These are phyloP conservation scores for Quercus alba DNA, from an alignment of 306 rosid genomes.

Conservation along the genomic window DNA sequence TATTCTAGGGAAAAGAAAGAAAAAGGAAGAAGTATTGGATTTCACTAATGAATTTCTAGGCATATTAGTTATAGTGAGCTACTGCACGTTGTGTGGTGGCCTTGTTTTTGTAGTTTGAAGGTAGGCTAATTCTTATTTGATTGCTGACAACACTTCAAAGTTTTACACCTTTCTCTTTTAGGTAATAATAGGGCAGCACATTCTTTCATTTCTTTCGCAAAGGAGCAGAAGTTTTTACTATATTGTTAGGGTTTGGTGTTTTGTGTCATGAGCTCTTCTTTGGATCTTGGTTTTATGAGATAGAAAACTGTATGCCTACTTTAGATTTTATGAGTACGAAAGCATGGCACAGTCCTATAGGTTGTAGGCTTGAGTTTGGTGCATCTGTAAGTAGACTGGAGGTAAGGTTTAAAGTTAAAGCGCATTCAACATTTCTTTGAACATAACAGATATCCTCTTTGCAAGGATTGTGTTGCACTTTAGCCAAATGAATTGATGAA, in stretches of 20 bases:
- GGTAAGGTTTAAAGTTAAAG: too few species aligned
- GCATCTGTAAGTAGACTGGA: too few species aligned
- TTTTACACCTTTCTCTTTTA: background rate
- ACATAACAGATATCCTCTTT: too few species aligned
- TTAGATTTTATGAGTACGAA: too few species aligned
- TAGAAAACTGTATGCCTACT: too few species aligned
- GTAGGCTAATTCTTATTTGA: background rate
- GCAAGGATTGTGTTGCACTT: too few species aligned
- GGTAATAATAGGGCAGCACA: constrained; percentile 12
- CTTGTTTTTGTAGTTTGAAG: constrained; percentile 14
- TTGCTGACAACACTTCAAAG: background rate
- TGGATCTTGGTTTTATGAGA: background rate
- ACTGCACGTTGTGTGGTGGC: background rate
- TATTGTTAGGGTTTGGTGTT: background rate
- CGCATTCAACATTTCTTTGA: too few species aligned
- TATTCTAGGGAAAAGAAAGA: background rate
- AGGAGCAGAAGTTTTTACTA: background rate
- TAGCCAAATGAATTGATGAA: too few species aligned
- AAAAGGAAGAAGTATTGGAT: background rate
- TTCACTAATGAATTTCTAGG: background rate
- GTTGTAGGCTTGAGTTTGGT: too few species aligned
- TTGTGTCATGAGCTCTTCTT: background rate
- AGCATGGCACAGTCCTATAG: too few species aligned
- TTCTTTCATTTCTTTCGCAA: background rate
- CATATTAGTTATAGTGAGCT: constrained; percentile 4